Base-by-base conservation (phyloP, 1,139 yeast species). In the Zygotorulaspora mrakii region DNA sequence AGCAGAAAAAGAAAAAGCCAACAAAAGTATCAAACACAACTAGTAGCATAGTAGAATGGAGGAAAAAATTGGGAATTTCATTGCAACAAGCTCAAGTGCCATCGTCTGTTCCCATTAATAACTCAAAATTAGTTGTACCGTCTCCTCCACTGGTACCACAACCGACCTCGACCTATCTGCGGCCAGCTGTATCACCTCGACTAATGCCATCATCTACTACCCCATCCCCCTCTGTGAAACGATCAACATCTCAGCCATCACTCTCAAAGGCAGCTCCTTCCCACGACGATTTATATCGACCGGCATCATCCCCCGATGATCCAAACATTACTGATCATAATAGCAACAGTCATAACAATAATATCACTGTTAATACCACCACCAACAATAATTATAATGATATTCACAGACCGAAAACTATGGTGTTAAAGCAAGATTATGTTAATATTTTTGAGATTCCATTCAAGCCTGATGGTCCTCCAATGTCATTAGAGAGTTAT, bases 21-120 rank as follows among this genome's bases (percentile, higher is more conserved):
- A 42, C 53, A 29, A 55, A 54, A 42, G 51, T 49, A 17, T 49
- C 57, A 23, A 56, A 45, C 18, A 55, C 62, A 2, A 61, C 66
- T 7, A 55, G 56, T 36, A 59, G 59, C 41, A 59, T 57, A 23
- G 66, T 60, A 4, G 64, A 59, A 33, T 58, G 65, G 67, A 54
- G 64, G 37, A 55, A 53, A 41, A 54, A 46, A 38, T 42, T 61
- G 23, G 65, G 64, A 3, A 53, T 55, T 5, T 48, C 58, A 10
- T 32, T 9, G 25, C 27, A 17, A 38, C 33, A 31, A 33, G 33
- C 16, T 25, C 40, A 26, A 13, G 4, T 30, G 29, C 13, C 32
- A 25, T 17, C 9, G 10, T 5, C 18, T 18, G 5, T 20, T 20
- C 9, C 9, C 22, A 6, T 9, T 20, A 20, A 6, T 20, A 20